phyloP scores from a whole-genome alignment of 768 basidiomycete species.

The Pleurotus eryngii region DNA sequence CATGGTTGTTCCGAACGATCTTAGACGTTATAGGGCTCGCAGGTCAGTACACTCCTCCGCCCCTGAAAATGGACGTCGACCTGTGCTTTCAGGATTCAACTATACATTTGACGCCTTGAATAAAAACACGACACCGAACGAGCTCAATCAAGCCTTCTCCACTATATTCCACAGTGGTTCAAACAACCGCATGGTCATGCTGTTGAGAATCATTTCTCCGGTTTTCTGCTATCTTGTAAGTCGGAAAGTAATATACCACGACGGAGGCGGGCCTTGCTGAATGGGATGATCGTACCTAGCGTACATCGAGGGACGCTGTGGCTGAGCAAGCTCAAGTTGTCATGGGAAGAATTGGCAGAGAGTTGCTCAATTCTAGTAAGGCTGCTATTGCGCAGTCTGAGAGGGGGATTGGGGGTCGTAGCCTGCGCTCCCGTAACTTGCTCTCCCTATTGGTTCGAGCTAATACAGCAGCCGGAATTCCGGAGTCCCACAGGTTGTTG shows the following conservation, averaged over 20 bases:
- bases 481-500: constrained; percentile 38
- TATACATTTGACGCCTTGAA: constrained; percentile 31
- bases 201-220: constrained; percentile 34
- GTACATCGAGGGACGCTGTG: constrained; percentile 25
- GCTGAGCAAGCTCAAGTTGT: constrained; percentile 31
- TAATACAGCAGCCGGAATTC: constrained; percentile 50
- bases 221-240: constrained; percentile 35
- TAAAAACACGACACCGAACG: constrained; percentile 33
- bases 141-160: constrained; percentile 51
- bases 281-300: constrained; percentile 19
- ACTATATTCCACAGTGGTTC: constrained; percentile 44
- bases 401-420: background rate
- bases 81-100: constrained; percentile 19
- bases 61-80: constrained; percentile 1
- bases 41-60: constrained; percentile 23
- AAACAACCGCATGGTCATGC: constrained; percentile 27
- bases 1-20: constrained; percentile 56
- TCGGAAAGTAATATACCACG: background rate
- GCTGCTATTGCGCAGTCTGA: constrained; percentile 15
- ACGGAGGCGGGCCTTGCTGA: background rate
- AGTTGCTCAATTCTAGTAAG: constrained; percentile 53
- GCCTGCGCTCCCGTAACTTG: background rate
- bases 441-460: constrained; percentile 41
- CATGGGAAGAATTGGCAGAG: constrained; percentile 47
- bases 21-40: constrained; percentile 65